Conservation (phyloP, 1,284 basidiomycete genomes). For the Malassezia dermatis region DNA sequence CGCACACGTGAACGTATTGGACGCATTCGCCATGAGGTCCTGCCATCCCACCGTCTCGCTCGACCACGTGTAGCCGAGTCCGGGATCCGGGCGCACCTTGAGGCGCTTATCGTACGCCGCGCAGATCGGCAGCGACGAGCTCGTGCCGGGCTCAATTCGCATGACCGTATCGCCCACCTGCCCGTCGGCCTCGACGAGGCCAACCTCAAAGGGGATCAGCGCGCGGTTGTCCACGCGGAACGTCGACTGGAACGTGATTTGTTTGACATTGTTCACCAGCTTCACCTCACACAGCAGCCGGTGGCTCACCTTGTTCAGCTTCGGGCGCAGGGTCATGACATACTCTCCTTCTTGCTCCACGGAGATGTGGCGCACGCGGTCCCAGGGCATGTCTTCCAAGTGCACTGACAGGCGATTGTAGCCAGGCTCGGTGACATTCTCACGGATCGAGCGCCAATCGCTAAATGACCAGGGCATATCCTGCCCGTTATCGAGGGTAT, state of each 20-base stretch:
- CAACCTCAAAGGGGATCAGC: slow-evolving; percentile 82
- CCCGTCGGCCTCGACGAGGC: slow-evolving; percentile 73
- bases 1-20: slow-evolving; percentile 73
- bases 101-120: slow-evolving; percentile 74
- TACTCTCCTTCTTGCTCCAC: slow-evolving; percentile 92
- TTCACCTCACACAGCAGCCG: slow-evolving; percentile 82
- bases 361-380: slow-evolving; percentile 73
- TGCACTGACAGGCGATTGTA: slow-evolving; percentile 50
- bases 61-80: slow-evolving; percentile 90
- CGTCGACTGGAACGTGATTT: slow-evolving; percentile 86
- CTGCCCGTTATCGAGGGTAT: slow-evolving; percentile 58
- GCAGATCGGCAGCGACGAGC: slow-evolving; percentile 82
- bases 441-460: slow-evolving; percentile 86
- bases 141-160: slow-evolving; percentile 80
- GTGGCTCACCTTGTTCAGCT: slow-evolving; percentile 63
- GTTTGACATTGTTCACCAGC: slow-evolving; percentile 84
- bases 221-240: slow-evolving; percentile 88
- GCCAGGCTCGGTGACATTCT: slow-evolving; percentile 49
- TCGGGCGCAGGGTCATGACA: slow-evolving; percentile 72
- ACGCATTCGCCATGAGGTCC: slow-evolving; percentile 65
- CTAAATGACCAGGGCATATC: slow-evolving; percentile 92
- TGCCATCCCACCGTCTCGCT: slow-evolving; percentile 74
- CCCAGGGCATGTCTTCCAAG: slow-evolving; percentile 81
- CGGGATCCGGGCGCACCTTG: slow-evolving; percentile 83
- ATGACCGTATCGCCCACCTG: slow-evolving; percentile 70